Conservation (phyloP, 208 protist genomes). For the Acanthamoeba culbertsoni region DNA sequence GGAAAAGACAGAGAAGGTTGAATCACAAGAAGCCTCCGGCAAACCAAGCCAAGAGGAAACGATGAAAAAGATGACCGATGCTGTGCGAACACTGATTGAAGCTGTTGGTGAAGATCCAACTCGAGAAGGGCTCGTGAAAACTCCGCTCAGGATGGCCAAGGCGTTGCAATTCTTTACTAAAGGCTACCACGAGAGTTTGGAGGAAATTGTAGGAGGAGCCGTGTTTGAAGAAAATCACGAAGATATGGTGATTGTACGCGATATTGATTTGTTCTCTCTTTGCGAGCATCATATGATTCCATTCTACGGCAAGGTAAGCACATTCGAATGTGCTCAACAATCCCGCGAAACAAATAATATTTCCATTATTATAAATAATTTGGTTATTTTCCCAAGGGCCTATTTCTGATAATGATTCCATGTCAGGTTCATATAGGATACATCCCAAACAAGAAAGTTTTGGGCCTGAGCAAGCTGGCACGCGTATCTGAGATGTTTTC, state of each 20-base stretch:
- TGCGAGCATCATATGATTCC: conserved; percentile 92
- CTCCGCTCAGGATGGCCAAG: conserved; percentile 83
- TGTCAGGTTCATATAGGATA: conserved; percentile 85
- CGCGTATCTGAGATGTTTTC: conserved; percentile 87
- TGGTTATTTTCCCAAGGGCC: no score
- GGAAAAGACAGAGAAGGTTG: background rate
- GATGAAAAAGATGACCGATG: conserved; percentile 60
- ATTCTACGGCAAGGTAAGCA: conserved; percentile 80
- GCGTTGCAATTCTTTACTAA: conserved; percentile 87
- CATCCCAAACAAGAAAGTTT: conserved; percentile 85
- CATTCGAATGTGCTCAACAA: no score
- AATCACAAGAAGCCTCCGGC: background rate
- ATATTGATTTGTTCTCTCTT: conserved; percentile 90
- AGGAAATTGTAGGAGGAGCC: conserved; percentile 80
- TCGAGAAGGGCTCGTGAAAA: conserved; percentile 83
- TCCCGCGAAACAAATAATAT: no score
- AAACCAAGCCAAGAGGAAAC: background rate
- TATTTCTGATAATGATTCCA: background rate
- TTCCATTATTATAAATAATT: no score
- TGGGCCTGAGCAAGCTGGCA: conserved; percentile 89
- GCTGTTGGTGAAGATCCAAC: conserved; percentile 80
- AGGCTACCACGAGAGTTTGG: conserved; percentile 80
- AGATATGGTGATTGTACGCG: conserved; percentile 87
- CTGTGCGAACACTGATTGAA: conserved; percentile 71
- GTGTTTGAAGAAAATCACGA: conserved; percentile 86